Conservation (phyloP, 129 eudicot genomes). For the Chrysanthemum lavandulifolium region DNA sequence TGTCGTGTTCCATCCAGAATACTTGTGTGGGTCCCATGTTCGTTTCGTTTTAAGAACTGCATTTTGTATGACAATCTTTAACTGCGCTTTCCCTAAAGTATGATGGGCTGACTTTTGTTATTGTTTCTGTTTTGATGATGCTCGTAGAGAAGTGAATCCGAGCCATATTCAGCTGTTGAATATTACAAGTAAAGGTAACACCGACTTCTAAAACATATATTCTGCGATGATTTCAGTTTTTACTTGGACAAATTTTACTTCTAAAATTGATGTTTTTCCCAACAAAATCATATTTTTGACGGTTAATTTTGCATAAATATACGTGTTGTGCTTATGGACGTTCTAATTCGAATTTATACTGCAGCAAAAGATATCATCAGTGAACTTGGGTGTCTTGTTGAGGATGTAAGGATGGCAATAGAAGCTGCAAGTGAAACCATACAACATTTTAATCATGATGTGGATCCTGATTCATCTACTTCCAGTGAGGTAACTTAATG, state of each 20-base stretch:
- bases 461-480: conserved; percentile 12
- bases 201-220: neutral
- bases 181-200: conserved; percentile 45
- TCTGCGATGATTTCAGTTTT: neutral
- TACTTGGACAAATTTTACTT: neutral
- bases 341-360: conserved; percentile 14
- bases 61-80: neutral
- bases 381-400: conserved; percentile 63
- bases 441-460: conserved; percentile 17
- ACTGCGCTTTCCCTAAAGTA: neutral
- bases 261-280: neutral
- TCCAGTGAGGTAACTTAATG: conserved; percentile 36
- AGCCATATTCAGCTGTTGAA: conserved; percentile 54
- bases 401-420: conserved; percentile 38
- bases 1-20: neutral
- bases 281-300: no score
- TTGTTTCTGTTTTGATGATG: conserved; percentile 26
- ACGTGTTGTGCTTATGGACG: neutral
- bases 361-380: conserved; percentile 49
- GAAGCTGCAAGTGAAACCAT: conserved; percentile 27
- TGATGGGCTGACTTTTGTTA: conserved; percentile 24
- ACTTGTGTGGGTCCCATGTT: neutral
- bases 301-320: no score
- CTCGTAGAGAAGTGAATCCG: conserved; percentile 62
- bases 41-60: neutral